Evolutionary conservation across 2,329 filamentous ascomycete species (phyloP).

Genomic region (Fusarium siculi): DNA sequence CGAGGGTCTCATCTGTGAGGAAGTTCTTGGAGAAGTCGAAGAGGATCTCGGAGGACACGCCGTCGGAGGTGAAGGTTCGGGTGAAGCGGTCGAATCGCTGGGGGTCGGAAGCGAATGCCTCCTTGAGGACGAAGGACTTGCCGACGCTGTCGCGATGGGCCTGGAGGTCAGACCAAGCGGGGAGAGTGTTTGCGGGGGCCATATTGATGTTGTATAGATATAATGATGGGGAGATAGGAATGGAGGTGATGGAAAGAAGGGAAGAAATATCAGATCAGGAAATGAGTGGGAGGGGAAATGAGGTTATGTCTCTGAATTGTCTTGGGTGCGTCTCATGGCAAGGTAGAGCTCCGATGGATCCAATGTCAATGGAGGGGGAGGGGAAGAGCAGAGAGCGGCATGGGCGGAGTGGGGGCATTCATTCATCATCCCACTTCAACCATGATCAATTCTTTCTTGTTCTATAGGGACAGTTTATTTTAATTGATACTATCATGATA

Average conservation of each 20-base stretch:
- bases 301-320: constrained; percentile 26
- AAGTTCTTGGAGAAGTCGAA: constrained; percentile 99
- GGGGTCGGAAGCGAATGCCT: constrained; percentile 89
- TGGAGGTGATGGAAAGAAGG: not conserved
- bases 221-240: not conserved
- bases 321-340: not conserved
- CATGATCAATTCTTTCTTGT: not conserved
- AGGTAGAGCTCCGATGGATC: not conserved
- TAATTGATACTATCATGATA: constrained; percentile 26
- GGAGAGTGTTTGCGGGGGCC: constrained; percentile 86
- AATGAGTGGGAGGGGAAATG: constrained; percentile 28
- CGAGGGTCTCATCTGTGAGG: constrained; percentile 89
- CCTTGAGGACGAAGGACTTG: constrained; percentile 91
- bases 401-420: constrained; percentile 33
- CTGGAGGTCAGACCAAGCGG: constrained; percentile 90
- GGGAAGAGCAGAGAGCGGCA: constrained; percentile 18
- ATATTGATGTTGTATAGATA: constrained; percentile 54
- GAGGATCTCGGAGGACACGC: constrained; percentile 86
- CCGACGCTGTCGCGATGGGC: constrained; percentile 87
- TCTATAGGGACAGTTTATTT: constrained; percentile 1
- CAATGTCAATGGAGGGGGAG: constrained; percentile 26
- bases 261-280: not conserved
- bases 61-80: constrained; percentile 84
- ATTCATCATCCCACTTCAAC: constrained; percentile 39
- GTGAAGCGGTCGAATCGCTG: constrained; percentile 91